Evolutionary conservation across 192 early-diverging fungal genomes (phyloP).

Genomic region (Oehlia diaphana): DNA sequence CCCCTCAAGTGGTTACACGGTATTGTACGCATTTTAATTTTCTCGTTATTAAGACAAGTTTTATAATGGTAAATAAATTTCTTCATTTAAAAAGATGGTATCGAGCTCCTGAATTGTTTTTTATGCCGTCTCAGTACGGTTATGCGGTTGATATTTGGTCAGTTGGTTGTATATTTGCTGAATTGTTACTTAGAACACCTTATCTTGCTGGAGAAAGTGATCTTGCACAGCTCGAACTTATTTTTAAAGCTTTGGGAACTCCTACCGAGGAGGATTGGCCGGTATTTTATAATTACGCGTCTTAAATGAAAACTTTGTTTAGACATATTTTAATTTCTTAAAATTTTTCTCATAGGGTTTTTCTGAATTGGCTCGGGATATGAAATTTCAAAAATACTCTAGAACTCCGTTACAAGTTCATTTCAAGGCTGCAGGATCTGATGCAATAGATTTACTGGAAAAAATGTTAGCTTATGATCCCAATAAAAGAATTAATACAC

Average conservation of each 20-base stretch:
- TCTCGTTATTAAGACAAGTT: not conserved
- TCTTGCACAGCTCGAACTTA: slow-evolving; percentile 73
- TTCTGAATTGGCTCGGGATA: slow-evolving; percentile 66
- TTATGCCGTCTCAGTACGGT: slow-evolving; percentile 87
- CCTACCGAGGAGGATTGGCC: slow-evolving; percentile 84
- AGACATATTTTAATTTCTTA: not conserved
- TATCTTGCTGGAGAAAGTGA: slow-evolving; percentile 86
- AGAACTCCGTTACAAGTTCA: slow-evolving; percentile 67
- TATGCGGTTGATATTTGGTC: slow-evolving; percentile 96
- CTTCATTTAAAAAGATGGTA: slow-evolving; percentile 73
- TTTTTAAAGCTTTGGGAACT: slow-evolving; percentile 80
- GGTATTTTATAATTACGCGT: slow-evolving; percentile 29
- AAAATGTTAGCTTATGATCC: slow-evolving; percentile 89
- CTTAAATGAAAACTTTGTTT: not conserved
- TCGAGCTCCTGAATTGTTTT: slow-evolving; percentile 90
- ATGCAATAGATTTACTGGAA: slow-evolving; percentile 85
- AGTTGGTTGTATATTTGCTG: slow-evolving; percentile 97
- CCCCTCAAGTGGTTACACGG: slow-evolving; percentile 91
- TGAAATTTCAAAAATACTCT: slow-evolving; percentile 73
- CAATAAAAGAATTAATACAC: slow-evolving; percentile 71
- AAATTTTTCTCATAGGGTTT: slow-evolving; percentile 51
- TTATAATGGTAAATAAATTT: too few species aligned
- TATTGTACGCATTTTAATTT: slow-evolving; percentile 23
- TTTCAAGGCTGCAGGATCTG: slow-evolving; percentile 83
- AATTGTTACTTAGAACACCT: slow-evolving; percentile 88